Evolutionary conservation across 352 stramenopile genomes (phyloP).

Genomic region (Globisporangium recalcitrans): DNA sequence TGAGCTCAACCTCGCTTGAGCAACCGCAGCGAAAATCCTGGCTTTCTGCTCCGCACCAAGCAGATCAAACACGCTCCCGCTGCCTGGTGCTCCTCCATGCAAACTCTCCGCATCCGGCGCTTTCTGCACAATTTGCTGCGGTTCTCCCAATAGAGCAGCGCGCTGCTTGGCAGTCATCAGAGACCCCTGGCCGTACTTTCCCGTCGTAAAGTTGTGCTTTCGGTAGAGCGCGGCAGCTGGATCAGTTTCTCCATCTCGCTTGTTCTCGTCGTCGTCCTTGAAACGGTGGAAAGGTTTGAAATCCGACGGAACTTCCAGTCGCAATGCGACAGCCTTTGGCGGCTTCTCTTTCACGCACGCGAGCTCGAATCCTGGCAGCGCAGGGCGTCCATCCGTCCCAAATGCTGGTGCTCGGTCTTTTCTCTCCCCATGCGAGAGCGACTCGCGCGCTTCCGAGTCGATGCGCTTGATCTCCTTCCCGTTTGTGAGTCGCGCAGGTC

Average conservation of each 20-base stretch:
- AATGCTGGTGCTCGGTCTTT: conserved; percentile 13
- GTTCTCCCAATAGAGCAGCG: conserved; percentile 31
- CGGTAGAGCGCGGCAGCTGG: conserved; percentile 35
- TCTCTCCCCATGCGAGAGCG: neutral
- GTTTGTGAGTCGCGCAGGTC: conserved; percentile 17
- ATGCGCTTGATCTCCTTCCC: conserved; percentile 25
- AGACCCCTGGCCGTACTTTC: conserved; percentile 24
- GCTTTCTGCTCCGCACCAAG: conserved; percentile 37
- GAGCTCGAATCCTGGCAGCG: conserved; percentile 56
- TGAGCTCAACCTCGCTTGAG: conserved; percentile 21
- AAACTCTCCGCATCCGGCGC: neutral
- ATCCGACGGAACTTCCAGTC: conserved; percentile 43
- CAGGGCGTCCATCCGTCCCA: conserved; percentile 53
- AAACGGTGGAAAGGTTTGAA: conserved; percentile 53
- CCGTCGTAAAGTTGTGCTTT: conserved; percentile 51
- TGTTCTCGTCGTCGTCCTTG: conserved; percentile 25
- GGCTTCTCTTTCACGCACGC: conserved; percentile 33
- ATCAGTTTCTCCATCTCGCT: conserved; percentile 1
- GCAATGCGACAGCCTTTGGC: conserved; percentile 32
- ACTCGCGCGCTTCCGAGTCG: conserved; percentile 32
- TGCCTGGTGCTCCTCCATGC: neutral
- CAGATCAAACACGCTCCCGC: conserved; percentile 58
- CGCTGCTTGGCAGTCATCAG: conserved; percentile 53
- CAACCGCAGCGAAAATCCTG: conserved; percentile 37
- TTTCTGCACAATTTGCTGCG: neutral